Percentiles rank a stretch among this genome's conserved stretches.
Evolutionary conservation across 2,329 filamentous ascomycete species (phyloP).

Genomic region (Diaporthe velutina): DNA sequence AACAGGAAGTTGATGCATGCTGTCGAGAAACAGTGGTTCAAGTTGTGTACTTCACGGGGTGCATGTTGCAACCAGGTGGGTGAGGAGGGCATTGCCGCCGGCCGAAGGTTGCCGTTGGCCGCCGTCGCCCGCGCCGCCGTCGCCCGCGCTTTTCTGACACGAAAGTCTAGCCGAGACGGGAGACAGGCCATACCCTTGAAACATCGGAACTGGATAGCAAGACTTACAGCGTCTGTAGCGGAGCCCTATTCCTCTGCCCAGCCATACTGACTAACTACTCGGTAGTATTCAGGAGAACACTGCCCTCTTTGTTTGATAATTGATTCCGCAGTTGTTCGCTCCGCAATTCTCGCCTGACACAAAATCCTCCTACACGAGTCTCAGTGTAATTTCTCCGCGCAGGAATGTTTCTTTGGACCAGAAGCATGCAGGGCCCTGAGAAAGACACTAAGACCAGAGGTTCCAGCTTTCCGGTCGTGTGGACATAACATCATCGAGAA

Average conservation of each 20-base stretch:
- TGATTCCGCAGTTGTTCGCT: not conserved
- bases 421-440: not conserved
- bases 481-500: not conserved
- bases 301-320: not conserved
- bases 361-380: no score
- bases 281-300: not conserved
- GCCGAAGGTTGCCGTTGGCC: slow-evolving; percentile 12
- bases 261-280: not conserved
- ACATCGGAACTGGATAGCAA: not conserved
- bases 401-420: not conserved
- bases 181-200: slow-evolving; percentile 18
- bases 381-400: not conserved
- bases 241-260: not conserved
- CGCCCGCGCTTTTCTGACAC: slow-evolving; percentile 8
- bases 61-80: not conserved
- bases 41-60: not conserved
- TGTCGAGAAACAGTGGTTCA: not conserved
- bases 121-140: not conserved
- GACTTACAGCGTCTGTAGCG: not conserved
- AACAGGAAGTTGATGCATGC: slow-evolving; percentile 25
- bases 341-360: slow-evolving; percentile 3
- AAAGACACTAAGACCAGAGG: not conserved
- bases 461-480: not conserved
- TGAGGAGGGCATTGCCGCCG: slow-evolving; percentile 15
- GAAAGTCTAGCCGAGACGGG: slow-evolving; percentile 26